A percentile compares a stretch with the other conserved stretches of the same genome.
phyloP scores from a whole-genome alignment of 2,329 filamentous ascomycete genomes.

The Epichloe elymi region DNA sequence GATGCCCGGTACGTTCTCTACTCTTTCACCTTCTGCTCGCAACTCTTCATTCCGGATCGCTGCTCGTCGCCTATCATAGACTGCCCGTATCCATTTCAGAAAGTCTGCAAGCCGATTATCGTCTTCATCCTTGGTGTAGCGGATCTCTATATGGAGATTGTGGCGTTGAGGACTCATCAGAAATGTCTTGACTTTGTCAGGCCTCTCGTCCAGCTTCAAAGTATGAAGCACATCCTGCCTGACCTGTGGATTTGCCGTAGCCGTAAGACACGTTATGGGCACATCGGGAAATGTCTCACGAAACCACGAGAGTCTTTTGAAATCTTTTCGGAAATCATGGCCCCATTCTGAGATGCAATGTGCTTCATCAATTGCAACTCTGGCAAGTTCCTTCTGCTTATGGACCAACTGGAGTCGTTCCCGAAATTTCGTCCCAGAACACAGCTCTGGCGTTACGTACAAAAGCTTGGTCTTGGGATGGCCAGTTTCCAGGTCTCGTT shows the following conservation, averaged over 20 bases:
- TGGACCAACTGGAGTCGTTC: constrained; percentile 60
- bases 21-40: constrained; percentile 35
- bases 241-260: constrained; percentile 73
- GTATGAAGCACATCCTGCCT: constrained; percentile 70
- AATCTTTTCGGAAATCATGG: constrained; percentile 89
- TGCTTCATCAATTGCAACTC: constrained; percentile 85
- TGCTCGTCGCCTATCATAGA: constrained; percentile 54
- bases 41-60: constrained; percentile 48
- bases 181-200: constrained; percentile 55
- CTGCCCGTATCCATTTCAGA: constrained; percentile 59
- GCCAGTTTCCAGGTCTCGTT: constrained; percentile 73
- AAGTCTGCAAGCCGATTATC: constrained; percentile 63
- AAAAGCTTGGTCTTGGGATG: constrained; percentile 74
- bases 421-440: constrained; percentile 65
- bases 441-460: constrained; percentile 89
- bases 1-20: constrained; percentile 58
- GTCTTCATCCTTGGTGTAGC: constrained; percentile 65
- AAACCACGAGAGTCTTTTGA: constrained; percentile 80
- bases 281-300: constrained; percentile 68
- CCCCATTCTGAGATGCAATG: constrained; percentile 98
- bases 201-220: constrained; percentile 49
- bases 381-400: constrained; percentile 68
- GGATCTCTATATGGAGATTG: constrained; percentile 84
- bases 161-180: constrained; percentile 71
- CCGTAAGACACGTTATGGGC: constrained; percentile 84